These are phyloP conservation scores for Colletotrichum tamarilloi DNA, from an alignment of 2,329 filamentous ascomycete genomes.

Conservation along the genomic window DNA sequence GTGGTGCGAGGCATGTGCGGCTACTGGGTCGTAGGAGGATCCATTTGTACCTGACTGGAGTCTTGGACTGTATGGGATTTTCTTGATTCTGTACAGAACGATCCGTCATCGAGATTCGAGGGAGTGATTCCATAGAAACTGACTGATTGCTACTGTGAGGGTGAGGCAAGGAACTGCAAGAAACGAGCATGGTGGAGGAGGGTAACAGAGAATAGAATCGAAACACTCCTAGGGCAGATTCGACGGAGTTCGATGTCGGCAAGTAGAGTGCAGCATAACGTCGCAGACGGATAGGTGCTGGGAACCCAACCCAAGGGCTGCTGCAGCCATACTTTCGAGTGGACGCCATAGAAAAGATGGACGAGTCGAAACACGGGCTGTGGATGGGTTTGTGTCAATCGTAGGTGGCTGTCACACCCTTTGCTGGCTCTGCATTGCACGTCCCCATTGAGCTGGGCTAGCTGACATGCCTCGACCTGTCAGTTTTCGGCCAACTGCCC, in stretches of 20 bases:
- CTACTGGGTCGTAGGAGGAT: not conserved
- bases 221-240: not conserved
- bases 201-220: not conserved
- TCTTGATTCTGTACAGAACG: not conserved
- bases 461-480: not conserved
- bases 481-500: slow-evolving; percentile 7
- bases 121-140: too few relatives aligned
- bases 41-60: slow-evolving; percentile 20
- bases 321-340: not conserved
- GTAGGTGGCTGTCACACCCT: not conserved
- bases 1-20: slow-evolving; percentile 19
- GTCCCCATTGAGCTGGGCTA: slow-evolving; percentile 9
- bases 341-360: too few relatives aligned
- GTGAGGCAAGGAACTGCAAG: not conserved
- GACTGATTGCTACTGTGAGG: too few relatives aligned
- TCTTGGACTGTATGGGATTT: not conserved
- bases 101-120: not conserved
- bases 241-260: not conserved
- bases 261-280: not conserved
- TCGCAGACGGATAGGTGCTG: not conserved
- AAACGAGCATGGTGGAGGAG: not conserved
- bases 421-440: not conserved
- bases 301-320: not conserved
- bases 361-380: too few relatives aligned
- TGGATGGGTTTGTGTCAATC: not conserved